Evolutionary conservation across 306 rosid genomes (phyloP).

Genomic region (Cucurbita ficifolia): DNA sequence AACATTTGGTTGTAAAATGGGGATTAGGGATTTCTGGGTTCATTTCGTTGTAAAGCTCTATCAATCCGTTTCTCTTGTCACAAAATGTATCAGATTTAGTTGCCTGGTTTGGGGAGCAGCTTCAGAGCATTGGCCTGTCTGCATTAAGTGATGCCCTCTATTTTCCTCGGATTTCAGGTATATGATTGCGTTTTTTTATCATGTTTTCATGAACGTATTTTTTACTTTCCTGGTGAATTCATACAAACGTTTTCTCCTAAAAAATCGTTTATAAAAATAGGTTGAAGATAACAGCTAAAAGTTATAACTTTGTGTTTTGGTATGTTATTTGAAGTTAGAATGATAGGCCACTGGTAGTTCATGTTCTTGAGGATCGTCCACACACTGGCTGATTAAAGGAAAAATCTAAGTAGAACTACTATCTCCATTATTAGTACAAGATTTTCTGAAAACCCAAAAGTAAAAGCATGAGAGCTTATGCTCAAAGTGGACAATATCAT

Average conservation of each 20-base stretch:
- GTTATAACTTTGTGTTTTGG: not conserved
- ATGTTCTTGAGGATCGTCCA: too few relatives aligned
- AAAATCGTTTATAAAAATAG: not conserved
- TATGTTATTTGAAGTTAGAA: not conserved
- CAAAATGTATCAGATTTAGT: slow-evolving; percentile 24
- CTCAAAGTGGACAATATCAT: too few relatives aligned
- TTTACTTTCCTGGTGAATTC: not conserved
- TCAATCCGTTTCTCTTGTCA: slow-evolving; percentile 66
- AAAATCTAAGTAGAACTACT: too few relatives aligned
- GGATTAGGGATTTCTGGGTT: slow-evolving; percentile 74
- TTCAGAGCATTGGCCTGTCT: slow-evolving; percentile 35
- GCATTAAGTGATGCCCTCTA: slow-evolving; percentile 47
- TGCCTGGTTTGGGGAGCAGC: slow-evolving; percentile 49
- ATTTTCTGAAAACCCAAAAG: too few relatives aligned
- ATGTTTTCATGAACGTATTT: not conserved
- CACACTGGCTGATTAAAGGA: too few relatives aligned
- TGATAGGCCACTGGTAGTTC: not conserved
- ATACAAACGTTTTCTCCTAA: too few relatives aligned
- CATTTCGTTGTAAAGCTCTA: too few relatives aligned
- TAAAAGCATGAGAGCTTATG: too few relatives aligned
- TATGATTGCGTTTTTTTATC: not conserved
- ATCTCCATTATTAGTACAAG: too few relatives aligned
- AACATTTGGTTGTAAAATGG: not conserved
- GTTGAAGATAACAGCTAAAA: not conserved
- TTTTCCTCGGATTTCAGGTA: slow-evolving; percentile 70